phyloP scores from a whole-genome alignment of 192 early-diverging fungal genomes.

The Mortierella antarctica region DNA sequence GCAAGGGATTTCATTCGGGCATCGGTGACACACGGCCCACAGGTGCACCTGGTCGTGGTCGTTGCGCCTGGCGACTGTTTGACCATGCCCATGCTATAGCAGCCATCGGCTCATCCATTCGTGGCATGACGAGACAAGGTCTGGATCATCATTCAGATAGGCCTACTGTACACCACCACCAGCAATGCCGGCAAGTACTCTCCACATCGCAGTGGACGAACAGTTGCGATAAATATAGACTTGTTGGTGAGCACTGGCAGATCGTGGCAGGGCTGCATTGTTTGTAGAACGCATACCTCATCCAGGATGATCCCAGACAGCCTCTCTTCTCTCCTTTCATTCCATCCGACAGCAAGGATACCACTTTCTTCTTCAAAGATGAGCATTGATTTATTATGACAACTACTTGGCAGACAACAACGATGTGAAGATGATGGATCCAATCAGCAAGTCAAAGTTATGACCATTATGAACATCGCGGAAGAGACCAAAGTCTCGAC shows the following conservation, averaged over 20 bases:
- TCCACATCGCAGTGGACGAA: too few species aligned
- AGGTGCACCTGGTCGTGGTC: too few species aligned
- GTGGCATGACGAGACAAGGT: too few species aligned
- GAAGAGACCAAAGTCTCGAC: conserved; percentile 47
- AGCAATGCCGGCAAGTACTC: not conserved
- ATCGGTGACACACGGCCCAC: too few species aligned
- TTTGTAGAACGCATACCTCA: not conserved
- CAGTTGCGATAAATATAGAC: not conserved
- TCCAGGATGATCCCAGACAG: not conserved
- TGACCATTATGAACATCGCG: conserved; percentile 46
- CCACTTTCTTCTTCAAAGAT: not conserved
- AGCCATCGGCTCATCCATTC: too few species aligned
- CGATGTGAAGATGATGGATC: conserved; percentile 20
- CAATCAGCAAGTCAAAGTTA: conserved; percentile 52
- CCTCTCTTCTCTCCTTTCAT: not conserved
- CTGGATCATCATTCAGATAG: too few species aligned
- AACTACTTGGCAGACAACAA: too few species aligned
- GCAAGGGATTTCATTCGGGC: too few species aligned
- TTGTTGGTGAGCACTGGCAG: not conserved
- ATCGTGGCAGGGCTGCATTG: not conserved
- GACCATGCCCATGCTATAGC: too few species aligned
- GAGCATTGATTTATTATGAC: not conserved
- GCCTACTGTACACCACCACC: not conserved
- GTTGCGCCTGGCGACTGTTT: too few species aligned
- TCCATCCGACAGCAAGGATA: not conserved